A percentile compares a stretch with the other conserved stretches of the same genome.
phyloP scores from a whole-genome alignment of 2,329 filamentous ascomycete genomes.

The Penicillium sclerotigenum region DNA sequence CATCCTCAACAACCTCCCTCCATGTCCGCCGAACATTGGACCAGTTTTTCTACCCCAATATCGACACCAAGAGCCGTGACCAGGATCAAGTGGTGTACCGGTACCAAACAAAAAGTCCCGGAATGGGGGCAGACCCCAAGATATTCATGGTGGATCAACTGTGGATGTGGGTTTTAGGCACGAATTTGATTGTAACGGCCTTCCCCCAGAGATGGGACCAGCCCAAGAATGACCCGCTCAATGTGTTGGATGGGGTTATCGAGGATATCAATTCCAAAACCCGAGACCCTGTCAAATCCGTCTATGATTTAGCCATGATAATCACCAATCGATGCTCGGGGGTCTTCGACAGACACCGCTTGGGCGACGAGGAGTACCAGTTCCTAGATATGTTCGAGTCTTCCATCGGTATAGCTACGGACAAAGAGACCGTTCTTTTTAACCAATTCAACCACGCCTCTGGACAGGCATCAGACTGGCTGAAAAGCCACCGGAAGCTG shows the following conservation, averaged over 20 bases:
- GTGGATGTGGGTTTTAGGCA: constrained; percentile 62
- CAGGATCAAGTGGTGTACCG: constrained; percentile 63
- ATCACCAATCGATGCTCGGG: constrained; percentile 60
- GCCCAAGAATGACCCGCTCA: constrained; percentile 60
- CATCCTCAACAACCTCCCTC: constrained; percentile 36
- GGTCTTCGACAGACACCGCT: constrained; percentile 58
- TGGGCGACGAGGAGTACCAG: constrained; percentile 59
- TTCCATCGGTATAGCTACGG: constrained; percentile 55
- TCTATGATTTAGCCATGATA: constrained; percentile 61
- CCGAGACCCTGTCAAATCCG: constrained; percentile 56
- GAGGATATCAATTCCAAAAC: constrained; percentile 65
- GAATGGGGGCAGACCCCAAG: constrained; percentile 48
- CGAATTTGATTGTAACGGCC: constrained; percentile 55
- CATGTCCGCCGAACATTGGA: constrained; percentile 63
- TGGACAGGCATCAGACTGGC: constrained; percentile 54
- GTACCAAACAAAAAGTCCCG: constrained; percentile 48
- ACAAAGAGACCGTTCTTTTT: constrained; percentile 58
- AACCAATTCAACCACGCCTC: constrained; percentile 59
- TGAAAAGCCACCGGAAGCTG: constrained; percentile 49
- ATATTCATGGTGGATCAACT: constrained; percentile 69
- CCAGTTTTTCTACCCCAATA: constrained; percentile 64
- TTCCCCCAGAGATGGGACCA: constrained; percentile 47
- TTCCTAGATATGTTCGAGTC: constrained; percentile 67
- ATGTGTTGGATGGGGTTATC: constrained; percentile 60
- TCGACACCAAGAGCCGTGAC: constrained; percentile 57